Base-by-base conservation (phyloP, 2,329 filamentous ascomycete genomes). In the Nectriaceae sp. region DNA sequence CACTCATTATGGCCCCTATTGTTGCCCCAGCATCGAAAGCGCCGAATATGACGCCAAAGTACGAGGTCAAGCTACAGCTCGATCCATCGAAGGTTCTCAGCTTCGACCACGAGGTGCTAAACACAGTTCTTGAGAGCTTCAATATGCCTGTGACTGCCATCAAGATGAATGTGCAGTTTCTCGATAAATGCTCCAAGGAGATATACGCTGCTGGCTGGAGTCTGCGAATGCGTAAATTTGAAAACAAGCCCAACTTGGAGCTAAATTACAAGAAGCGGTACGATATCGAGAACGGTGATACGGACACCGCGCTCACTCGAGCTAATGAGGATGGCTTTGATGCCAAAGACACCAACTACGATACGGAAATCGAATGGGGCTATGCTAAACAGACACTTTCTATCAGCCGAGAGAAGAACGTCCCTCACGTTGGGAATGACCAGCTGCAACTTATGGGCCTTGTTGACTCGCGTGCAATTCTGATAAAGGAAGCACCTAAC, bases 261-360 rank as follows among this genome's bases (percentile, higher is more conserved):
- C 54, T 70, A n/a, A 72, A 67, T 4, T 72, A 70, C 57, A 72
- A 72, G 58, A 70, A 67, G 56, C 64, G 69, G 15, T 69, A 69
- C 53, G 21, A 56, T 18, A 61, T 69, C 42, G 46, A 37, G 18
- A 53, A 53, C 31, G 59, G 54, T 31, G 53, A 67, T 24, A 64
- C 69, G 49, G 53, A 65, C 33, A 60, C 54, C 31, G 59, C 65
- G 21, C 59, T 70, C 20, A 63, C 50, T 20, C 56, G 49, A 15
- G 68, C 68, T 37, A 60, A 62, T 24, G 48, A 52, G 2, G 65
- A 70, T 21, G 68, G 66, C 29, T 71, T 69, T 50, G 63, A 68
- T 43, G 56, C 59, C 20, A 18, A 16, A 4, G 21, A 41, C 16
- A 55, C 50, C 20, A 64, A 58, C 35, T 71, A 67, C 50, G 58